A percentile compares a stretch with the other conserved stretches of the same genome.
Conservation (phyloP, 257 asterid genomes). For the Eustoma russellianum region DNA sequence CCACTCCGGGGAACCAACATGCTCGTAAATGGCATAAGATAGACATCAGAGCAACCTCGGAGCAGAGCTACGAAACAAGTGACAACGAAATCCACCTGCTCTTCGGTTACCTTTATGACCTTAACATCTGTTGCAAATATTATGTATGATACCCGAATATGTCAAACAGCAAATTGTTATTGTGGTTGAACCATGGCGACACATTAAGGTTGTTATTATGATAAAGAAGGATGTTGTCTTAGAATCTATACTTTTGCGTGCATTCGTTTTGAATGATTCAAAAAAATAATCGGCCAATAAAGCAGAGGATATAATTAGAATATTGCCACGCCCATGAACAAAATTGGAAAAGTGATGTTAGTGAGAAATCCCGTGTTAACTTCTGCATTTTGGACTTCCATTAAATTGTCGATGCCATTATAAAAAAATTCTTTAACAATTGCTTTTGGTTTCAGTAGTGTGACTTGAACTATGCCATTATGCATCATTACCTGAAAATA, state of each 20-base stretch:
- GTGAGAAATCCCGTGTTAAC: conserved; percentile 51
- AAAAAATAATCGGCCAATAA: too few species aligned
- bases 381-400: conserved; percentile 49
- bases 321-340: neutral
- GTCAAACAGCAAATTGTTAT: neutral
- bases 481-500: conserved; percentile 54
- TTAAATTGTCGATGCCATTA: conserved; percentile 57
- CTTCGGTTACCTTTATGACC: conserved; percentile 40
- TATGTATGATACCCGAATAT: conserved; percentile 30
- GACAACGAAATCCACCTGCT: conserved; percentile 52
- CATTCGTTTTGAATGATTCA: too few species aligned
- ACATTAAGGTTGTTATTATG: neutral
- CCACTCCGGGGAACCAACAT: conserved; percentile 59
- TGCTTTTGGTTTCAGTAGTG: conserved; percentile 65
- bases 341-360: too few species aligned
- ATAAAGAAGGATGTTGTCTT: conserved; percentile 31
- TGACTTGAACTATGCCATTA: conserved; percentile 58
- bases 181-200: neutral
- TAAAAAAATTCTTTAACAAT: conserved; percentile 49
- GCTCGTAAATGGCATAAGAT: conserved; percentile 74
- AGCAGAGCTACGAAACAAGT: conserved; percentile 45
- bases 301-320: too few species aligned
- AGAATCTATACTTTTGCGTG: conserved; percentile 52
- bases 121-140: conserved; percentile 32
- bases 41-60: conserved; percentile 65